Evolutionary conservation across 352 stramenopile species (phyloP), one percentile per base, ranked within the genome.

Genomic region (Pythium rhizo-oryzae): DNA sequence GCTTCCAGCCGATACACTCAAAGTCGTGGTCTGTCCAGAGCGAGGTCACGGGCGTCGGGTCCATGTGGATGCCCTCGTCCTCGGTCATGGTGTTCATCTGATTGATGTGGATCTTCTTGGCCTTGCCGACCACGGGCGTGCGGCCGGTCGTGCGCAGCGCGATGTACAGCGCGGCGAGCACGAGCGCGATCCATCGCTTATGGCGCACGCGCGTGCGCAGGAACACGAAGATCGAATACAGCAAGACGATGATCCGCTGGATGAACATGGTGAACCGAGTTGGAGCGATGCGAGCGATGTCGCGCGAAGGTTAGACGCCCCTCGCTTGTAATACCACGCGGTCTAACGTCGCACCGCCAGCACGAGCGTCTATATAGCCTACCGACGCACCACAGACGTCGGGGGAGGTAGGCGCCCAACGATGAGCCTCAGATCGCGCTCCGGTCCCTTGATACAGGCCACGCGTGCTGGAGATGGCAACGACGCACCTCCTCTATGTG

Each of bases 1-100:
- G 84, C 64, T 96, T 92, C 87, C 87, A 96, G 50, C 85, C 85
- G 43, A 96, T 77, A 62, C 87, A 96, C 71, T 96, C 87, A 54
- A 91, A 96, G 61, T 80, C 81, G 50, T 85, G 76, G 62, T 93
- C 88, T 6, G 82, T 91, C 87, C 87, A 96, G 0, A 85, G 75
- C 39, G 81, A 71, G 0, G 75, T 56, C 50, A 96, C 76, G 8
- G 72, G 74, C 41, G 83, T 90, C 3, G 83, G 80, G 28, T 71
- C 55, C 76, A 91, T 90, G 70, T 78, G 71, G 44, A 85, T 80
- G 21, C 80, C 81, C 52, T 85, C 79, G 62, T 90, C 74, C 30
- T 81, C 80, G n/a, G 80, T 81, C 63, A 84, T 72, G 11, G 85
- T 93, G 58, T 77, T 80, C 78, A 91, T 86, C 54, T 87, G 72